Evolutionary conservation across 1,139 yeast genomes (phyloP), one percentile per base, ranked within the genome.

Genomic region (Nakaseomyces delphensis): DNA sequence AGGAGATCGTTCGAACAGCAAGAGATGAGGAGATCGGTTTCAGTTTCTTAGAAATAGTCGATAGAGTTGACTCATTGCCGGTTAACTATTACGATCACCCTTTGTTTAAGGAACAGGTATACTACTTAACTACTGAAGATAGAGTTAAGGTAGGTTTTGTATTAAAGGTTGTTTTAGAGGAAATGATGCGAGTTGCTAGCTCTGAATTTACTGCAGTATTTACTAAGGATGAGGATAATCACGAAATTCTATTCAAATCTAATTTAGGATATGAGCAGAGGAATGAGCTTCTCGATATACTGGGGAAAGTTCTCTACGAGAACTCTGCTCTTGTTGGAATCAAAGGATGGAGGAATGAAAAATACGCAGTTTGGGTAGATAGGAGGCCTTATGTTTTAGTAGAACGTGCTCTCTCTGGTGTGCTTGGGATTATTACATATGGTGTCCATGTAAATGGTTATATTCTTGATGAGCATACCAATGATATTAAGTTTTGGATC

Each of bases 371-470:
- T 3, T 85, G 79, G 63, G 71, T 73, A 45, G 77, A 82, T 0
- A 53, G 66, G 0, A 65, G 65, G 8, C 82, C 84, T 0, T 91
- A 89, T 56, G 62, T 86, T 50, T 65, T 70, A 4, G 62, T 87
- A 2, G 98, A 91, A 60, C 69, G 98, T 38, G 80, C 96, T 0
- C 76, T 86, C 42, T 76, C 95, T 8, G 83, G 85, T 1, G 62
- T 86, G 4, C 60, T 89, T 37, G 98, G 98, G 0, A 81, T 91
- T 14, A 78, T 82, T 0, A 86, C 95, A 42, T 87, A 87, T 58
- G 98, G 98, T 1, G 81, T 81, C 4, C 97, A 91, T 60, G 70
- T 87, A 37, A 82, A 76, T 50, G 97, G 96, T 1, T 91, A 76
- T 52, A 68, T 83, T 0, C 73, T 79, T 0, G 62, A 68, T 10